Evolutionary conservation across 2,329 filamentous ascomycete genomes (phyloP), one percentile per base, ranked within the genome.

Genomic region (Xenoacremonium recifei): DNA sequence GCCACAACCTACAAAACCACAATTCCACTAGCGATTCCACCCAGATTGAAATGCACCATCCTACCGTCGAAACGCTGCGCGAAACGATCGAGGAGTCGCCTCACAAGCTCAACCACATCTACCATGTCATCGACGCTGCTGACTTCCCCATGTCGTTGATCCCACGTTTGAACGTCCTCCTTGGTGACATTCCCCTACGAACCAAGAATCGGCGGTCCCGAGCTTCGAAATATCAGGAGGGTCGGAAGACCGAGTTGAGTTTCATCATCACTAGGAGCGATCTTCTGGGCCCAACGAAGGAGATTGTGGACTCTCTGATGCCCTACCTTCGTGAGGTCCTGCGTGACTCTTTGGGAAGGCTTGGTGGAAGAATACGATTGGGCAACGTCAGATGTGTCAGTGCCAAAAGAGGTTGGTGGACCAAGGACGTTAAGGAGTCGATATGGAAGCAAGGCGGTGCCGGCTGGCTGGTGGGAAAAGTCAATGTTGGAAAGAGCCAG

Each of bases 391-490:
- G 79, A 49, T 89, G 89, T 60, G 90, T 99, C 31, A 96, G 91
- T 58, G 82, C 92, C 9, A 87, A 87, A 59, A 76, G 88, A 44
- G 79, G 79, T 9, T 99, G 95, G 93, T 96, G 92, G 89, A 96
- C 91, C 0, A 86, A 79, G 51, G 74, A 86, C 37, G 70, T 99
- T 41, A 96, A 89, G 63, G 84, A 96, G 53, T 85, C 91, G 35
- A 90, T 99, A 35, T 91, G 83, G 77, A 70, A 82, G 32, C 80
- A 88, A 36, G 90, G 89, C 4, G 92, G 92, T 4, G 93, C 84
- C 13, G 85, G 87, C 13, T 99, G 93, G 92, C 84, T 99, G 74
- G 87, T 99, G 3, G 93, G 93, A n/a, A 97, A 96, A 65, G 89
- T 90, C 49, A 99, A 99, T 60, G 95, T 97, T 3, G 95, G 93